Conservation (phyloP, 2,329 filamentous ascomycete genomes). For the Knoxdaviesia proteae region DNA sequence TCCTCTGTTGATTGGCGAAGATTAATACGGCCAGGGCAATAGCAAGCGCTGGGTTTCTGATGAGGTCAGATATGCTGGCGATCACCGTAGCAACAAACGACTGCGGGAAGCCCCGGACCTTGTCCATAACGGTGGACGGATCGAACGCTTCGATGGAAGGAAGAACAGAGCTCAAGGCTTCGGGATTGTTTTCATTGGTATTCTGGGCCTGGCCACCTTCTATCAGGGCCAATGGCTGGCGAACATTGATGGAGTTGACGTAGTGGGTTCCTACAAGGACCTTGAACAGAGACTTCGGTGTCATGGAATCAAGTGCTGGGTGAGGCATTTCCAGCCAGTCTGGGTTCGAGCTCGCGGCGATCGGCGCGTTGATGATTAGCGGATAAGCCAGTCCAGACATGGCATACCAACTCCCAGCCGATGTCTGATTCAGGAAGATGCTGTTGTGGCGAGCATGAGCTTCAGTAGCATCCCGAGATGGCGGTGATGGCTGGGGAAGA, state of each 20-base stretch:
- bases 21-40: no score
- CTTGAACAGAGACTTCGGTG: conserved; percentile 28
- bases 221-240: no score
- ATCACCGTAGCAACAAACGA: no score
- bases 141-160: no score
- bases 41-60: no score
- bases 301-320: conserved; percentile 17
- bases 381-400: conserved; percentile 77
- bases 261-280: conserved; percentile 54
- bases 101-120: no score
- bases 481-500: conserved; percentile 65
- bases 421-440: conserved; percentile 74
- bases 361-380: conserved; percentile 49
- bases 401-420: conserved; percentile 80
- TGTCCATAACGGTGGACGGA: no score
- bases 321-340: conserved; percentile 26
- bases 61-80: no score
- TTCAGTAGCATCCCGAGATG: conserved; percentile 25
- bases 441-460: conserved; percentile 35
- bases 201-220: no score
- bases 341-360: conserved; percentile 21
- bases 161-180: no score
- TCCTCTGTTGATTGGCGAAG: no score
- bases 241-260: conserved; percentile 17
- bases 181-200: no score